Conservation (phyloP, 2,329 filamentous ascomycete genomes). For the Claviceps sorghi region DNA sequence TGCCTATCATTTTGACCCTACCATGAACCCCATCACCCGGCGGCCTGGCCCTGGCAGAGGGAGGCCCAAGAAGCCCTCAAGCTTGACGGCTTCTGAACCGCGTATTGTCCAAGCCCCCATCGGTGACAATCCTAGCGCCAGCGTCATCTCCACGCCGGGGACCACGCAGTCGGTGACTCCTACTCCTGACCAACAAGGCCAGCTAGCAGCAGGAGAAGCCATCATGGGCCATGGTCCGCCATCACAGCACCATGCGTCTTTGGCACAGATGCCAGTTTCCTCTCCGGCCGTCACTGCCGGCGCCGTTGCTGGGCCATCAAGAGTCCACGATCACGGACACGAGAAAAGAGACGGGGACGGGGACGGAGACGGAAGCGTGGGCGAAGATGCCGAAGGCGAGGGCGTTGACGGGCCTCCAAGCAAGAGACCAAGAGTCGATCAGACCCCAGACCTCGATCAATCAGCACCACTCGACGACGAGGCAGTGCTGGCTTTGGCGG, state of each 20-base stretch:
- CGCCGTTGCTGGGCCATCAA: background rate
- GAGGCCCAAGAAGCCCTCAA: slow-evolving; percentile 31
- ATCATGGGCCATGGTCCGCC: background rate
- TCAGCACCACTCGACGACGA: slow-evolving; percentile 29
- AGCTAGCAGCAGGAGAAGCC: background rate
- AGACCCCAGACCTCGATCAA: slow-evolving; percentile 15
- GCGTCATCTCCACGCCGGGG: background rate
- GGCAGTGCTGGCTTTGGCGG: slow-evolving; percentile 32
- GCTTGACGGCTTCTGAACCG: background rate
- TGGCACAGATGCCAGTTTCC: background rate
- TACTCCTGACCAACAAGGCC: background rate
- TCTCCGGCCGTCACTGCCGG: background rate
- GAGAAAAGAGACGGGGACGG: background rate
- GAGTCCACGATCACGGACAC: slow-evolving; percentile 6
- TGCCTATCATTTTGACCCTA: slow-evolving; percentile 32
- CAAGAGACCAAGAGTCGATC: slow-evolving; percentile 27
- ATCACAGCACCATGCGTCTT: background rate
- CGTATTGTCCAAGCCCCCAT: background rate
- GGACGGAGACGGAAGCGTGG: background rate
- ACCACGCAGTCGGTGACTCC: background rate
- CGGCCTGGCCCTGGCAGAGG: slow-evolving; percentile 44
- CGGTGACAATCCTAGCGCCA: background rate
- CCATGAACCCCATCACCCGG: slow-evolving; percentile 43
- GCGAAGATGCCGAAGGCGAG: slow-evolving; percentile 12
- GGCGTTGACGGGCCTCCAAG: slow-evolving; percentile 20